phyloP scores from a whole-genome alignment of 2,329 filamentous ascomycete species.

The Neonectria coccinea region DNA sequence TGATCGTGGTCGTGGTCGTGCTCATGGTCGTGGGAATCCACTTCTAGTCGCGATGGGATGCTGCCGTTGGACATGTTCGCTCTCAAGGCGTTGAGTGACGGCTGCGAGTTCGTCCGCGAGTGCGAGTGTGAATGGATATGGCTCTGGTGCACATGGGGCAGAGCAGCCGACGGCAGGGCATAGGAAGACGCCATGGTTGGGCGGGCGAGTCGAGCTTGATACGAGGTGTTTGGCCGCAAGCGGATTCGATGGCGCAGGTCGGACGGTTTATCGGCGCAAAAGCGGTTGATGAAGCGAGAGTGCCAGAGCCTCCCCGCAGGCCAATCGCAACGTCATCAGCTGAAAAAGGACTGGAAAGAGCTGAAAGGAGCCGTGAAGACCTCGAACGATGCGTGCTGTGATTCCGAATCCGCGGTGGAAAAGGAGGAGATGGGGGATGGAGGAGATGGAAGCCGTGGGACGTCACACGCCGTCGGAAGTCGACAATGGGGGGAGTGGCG shows the following conservation, averaged over 20 bases:
- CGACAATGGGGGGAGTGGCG: conserved; percentile 21
- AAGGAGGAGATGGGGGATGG: conserved; percentile 9
- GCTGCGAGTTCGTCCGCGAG: conserved; percentile 53
- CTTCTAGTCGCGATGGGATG: conserved; percentile 48
- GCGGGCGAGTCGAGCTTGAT: conserved; percentile 11
- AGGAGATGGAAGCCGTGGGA: conserved; percentile 32
- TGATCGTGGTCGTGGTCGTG: conserved; percentile 49
- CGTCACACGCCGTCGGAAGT: conserved; percentile 29
- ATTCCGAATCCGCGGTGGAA: conserved; percentile 24
- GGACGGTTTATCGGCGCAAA: conserved; percentile 38
- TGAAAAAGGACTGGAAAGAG: conserved; percentile 4
- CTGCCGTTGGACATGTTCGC: conserved; percentile 51
- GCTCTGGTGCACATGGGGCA: conserved; percentile 61
- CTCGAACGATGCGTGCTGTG: conserved; percentile 26
- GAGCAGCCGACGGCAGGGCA: conserved; percentile 63
- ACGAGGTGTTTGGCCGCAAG: conserved; percentile 8
- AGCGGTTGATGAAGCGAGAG: conserved; percentile 36
- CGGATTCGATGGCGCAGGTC: conserved; percentile 21
- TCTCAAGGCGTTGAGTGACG: conserved; percentile 55
- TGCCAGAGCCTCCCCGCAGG: conserved; percentile 32
- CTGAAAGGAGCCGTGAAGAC: conserved; percentile 9
- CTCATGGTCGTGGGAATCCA: conserved; percentile 48
- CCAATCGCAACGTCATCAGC: conserved; percentile 46
- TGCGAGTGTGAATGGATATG: conserved; percentile 56
- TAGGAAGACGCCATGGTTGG: conserved; percentile 64